Evolutionary conservation across 306 rosid genomes (phyloP).

Genomic region (Prunus padus): DNA sequence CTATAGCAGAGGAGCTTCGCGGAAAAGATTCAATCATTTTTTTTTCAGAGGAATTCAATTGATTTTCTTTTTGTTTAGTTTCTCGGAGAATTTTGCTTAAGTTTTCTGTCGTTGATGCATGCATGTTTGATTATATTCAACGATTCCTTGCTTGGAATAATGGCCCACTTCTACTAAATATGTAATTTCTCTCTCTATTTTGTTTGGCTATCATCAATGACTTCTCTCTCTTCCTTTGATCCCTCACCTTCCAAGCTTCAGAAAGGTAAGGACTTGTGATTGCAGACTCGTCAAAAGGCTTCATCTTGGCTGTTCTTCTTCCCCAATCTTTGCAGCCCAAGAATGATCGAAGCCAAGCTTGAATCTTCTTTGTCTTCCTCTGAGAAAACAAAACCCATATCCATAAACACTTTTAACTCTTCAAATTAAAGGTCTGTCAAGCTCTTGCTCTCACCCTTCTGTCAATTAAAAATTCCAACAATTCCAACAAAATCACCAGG

Average conservation of each 20-base stretch:
- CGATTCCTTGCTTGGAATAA: no score
- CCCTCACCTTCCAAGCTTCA: constrained; percentile 68
- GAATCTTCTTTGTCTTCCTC: constrained; percentile 76
- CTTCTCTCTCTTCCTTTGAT: constrained; percentile 44
- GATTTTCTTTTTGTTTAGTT: no score
- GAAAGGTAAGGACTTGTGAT: constrained; percentile 84
- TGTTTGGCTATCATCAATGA: constrained; percentile 54
- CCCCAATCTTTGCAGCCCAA: constrained; percentile 78
- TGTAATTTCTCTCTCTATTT: no score
- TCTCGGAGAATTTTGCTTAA: no score
- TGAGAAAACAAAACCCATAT: constrained; percentile 82
- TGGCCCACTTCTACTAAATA: no score
- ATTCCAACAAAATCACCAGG: no score
- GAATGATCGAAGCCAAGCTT: constrained; percentile 74
- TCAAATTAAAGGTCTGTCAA: constrained; percentile 77
- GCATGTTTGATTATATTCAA: no score
- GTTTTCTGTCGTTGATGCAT: no score
- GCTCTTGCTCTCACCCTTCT: constrained; percentile 61
- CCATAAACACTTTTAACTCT: constrained; percentile 88
- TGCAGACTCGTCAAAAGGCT: constrained; percentile 23
- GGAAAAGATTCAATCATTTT: no score
- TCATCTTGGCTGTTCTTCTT: constrained; percentile 31
- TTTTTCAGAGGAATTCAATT: no score
- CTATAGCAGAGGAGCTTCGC: no score
- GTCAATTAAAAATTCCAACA: no score